Conservation (phyloP, 257 asterid species). For the Cruciata laevipes region DNA sequence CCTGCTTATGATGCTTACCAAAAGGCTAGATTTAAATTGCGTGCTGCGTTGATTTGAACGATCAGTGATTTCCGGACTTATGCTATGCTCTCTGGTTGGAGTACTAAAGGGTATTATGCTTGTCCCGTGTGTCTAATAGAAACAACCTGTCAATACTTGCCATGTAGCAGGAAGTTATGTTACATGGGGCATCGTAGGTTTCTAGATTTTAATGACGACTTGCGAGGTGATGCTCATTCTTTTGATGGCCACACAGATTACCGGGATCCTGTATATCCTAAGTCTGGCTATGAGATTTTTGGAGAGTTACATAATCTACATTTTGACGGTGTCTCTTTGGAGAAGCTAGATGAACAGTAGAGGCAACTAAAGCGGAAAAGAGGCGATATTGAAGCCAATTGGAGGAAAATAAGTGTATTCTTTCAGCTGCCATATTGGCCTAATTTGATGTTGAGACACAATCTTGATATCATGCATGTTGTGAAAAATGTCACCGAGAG, state of each 20-base stretch:
- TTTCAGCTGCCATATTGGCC: neutral
- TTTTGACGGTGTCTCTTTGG: neutral
- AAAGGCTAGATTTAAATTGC: neutral
- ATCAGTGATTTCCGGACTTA: neutral
- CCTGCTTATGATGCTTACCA: neutral
- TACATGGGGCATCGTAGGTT: conserved; percentile 3
- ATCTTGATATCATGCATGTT: neutral
- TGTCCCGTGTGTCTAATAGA: neutral
- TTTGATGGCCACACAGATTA: neutral
- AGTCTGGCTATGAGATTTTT: neutral
- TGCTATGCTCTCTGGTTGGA: neutral
- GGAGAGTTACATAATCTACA: neutral
- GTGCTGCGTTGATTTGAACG: neutral
- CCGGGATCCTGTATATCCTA: neutral
- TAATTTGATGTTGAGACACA: neutral
- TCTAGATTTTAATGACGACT: neutral
- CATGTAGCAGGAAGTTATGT: neutral
- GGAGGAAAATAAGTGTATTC: neutral
- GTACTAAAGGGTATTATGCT: neutral
- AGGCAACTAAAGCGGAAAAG: neutral
- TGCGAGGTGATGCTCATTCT: neutral
- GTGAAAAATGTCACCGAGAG: neutral
- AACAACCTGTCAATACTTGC: neutral
- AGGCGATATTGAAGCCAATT: neutral
- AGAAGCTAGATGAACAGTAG: neutral